phyloP scores from a whole-genome alignment of 768 basidiomycete genomes.

The Glaciozyma antarctica region DNA sequence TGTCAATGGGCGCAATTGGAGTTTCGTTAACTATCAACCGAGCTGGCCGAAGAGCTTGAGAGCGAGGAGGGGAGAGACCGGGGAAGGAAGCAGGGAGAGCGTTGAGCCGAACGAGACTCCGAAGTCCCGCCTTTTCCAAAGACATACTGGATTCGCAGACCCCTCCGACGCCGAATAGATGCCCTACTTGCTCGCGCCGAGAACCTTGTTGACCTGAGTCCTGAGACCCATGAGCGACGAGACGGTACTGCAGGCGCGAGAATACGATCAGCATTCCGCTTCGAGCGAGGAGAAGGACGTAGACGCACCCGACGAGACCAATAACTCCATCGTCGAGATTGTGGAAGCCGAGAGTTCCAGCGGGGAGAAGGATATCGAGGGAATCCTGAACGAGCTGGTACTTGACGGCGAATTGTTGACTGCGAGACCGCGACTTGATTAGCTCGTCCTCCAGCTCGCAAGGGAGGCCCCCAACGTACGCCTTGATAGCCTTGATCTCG shows the following conservation, averaged over 20 bases:
- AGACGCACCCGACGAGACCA: constrained; percentile 70
- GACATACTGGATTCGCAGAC: no score
- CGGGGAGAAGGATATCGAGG: constrained; percentile 83
- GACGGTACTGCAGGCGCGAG: constrained; percentile 10
- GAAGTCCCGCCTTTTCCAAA: no score
- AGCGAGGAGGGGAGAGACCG: no score
- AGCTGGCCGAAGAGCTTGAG: no score
- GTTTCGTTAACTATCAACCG: no score
- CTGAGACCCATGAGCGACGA: constrained; percentile 36
- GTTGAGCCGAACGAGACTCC: no score
- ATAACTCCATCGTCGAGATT: constrained; percentile 73
- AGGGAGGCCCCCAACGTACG: background rate
- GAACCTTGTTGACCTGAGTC: constrained; percentile 32
- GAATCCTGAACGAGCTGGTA: constrained; percentile 76
- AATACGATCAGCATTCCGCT: background rate
- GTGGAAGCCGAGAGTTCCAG: constrained; percentile 64
- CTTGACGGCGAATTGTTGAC: constrained; percentile 55
- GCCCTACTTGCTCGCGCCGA: constrained; percentile 5
- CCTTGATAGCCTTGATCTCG: constrained; percentile 45
- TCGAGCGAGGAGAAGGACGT: background rate
- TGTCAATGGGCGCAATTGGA: no score
- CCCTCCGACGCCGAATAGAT: no score
- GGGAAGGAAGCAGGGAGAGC: no score
- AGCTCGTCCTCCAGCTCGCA: background rate
- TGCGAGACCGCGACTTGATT: constrained; percentile 12